Evolutionary conservation across 2,329 filamentous ascomycete genomes (phyloP).

Genomic region (Sporothrix luriei): DNA sequence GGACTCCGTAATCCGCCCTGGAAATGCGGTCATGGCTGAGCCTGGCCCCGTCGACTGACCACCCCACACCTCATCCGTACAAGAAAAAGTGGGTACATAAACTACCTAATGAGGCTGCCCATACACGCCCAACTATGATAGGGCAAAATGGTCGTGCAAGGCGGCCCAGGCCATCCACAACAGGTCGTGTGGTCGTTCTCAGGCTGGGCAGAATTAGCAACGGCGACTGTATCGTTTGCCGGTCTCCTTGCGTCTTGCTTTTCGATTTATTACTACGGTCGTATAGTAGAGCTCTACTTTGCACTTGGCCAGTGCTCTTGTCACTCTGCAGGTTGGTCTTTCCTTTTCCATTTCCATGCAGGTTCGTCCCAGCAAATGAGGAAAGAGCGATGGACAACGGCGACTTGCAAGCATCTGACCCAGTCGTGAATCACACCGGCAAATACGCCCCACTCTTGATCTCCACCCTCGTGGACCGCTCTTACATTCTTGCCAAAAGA

Average conservation of each 20-base stretch:
- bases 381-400: conserved; percentile 12
- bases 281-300: neutral
- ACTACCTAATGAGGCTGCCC: conserved; percentile 20
- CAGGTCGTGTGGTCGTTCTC: neutral
- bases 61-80: conserved; percentile 6
- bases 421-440: conserved; percentile 21
- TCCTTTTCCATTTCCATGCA: neutral
- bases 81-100: conserved; percentile 14
- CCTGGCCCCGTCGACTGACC: conserved; percentile 7
- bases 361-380: neutral
- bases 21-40: conserved; percentile 13
- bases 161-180: conserved; percentile 4
- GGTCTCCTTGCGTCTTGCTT: neutral
- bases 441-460: conserved; percentile 3
- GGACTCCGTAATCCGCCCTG: conserved; percentile 3
- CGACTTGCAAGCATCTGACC: conserved; percentile 11
- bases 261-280: too few species aligned
- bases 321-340: neutral
- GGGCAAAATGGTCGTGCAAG: neutral
- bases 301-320: neutral
- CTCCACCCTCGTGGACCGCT: conserved; percentile 21
- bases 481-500: conserved; percentile 10
- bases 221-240: neutral
- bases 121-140: conserved; percentile 14
- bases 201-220: conserved; percentile 18